Base-by-base conservation (phyloP, 2,329 filamentous ascomycete species). In the Cryphonectria parasitica region DNA sequence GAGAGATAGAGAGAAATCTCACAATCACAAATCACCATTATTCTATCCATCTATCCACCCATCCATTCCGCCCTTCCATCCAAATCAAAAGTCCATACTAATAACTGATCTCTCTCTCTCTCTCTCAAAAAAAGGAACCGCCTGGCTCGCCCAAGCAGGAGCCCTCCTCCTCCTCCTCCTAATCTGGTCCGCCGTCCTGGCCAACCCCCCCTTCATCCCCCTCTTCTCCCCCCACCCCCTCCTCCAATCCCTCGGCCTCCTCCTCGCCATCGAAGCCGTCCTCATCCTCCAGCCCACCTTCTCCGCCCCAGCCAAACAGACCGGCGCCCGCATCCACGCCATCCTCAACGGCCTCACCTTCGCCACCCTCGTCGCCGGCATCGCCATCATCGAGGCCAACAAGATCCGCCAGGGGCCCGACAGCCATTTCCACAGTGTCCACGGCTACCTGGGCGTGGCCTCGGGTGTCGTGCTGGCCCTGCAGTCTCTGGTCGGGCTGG, bases 141-240 rank as follows among this genome's bases (percentile, higher is more conserved):
- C 89, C 69, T 86, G 91, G 72, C 81, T 98, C 72, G 92, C 94
- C 56, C 94, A 98, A 81, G 86, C 88, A 60, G 95, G 94, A 69
- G 88, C 91, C 69, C 83, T 93, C 81, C 88, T 97, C 74, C 88
- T 98, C 73, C 84, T 90, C 64, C 88, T 89, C 49, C 88, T 95
- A 69, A 86, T 97, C 74, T 97, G 94, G 93, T 88, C 89, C 62
- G 88, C 88, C 69, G 88, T 98, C 74, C 89, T 97, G 78, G 87
- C 89, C 58, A 85, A 90, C 69, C 80, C 77, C 36, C 78, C 78
- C 2, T 74, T 83, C 41, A 78, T 97, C 73, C 92, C 93, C 54
- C 89, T 97, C 76, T 97, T 98, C 86, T 94, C 93, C 25, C 89
- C 91, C 11, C 95, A 98, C 80, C 95, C 95, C 10, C 90, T 98